Base-by-base conservation (phyloP, 83 land plant genomes). In the Isoetes engelmannii region DNA sequence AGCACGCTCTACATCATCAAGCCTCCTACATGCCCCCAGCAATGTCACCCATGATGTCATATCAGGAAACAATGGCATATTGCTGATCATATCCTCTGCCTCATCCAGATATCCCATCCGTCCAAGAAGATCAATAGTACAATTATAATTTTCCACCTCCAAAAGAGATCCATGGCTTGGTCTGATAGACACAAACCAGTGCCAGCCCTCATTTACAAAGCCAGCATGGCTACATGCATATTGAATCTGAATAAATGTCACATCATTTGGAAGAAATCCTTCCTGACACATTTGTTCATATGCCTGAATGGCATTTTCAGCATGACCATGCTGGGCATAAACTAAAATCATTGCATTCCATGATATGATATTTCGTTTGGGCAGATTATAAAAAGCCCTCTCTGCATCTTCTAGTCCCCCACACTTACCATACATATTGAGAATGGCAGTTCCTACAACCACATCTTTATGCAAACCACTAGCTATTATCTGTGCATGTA, bases 251-350 rank as follows among this genome's bases (percentile, higher is more conserved):
- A 65, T 6, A 47, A 65, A 47, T 9, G 68, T 65, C 13, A 65
- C 68, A 6, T 47, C 15, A 4, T 65, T 46, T 45, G 68, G 68
- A 0, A 65, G 19, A 19, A 65, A 19, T 19, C 68, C 51, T 65
- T 65, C 68, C 1, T 9, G 51, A 5, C 12, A 17, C 68, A 65
- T 65, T 47, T 65, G 68, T 46, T 46, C 19, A 46, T 47, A 65
- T 5, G 5, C 10, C 6, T 65, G 68, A 4, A 45, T 49, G 17
- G 68, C 68, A 9, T 65, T 53, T 4, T 17, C 41, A 21, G 7
- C 45, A 7, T 8, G n/a, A 44, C 28, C 28, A 63, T 63, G 65
- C 7, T 63, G 65, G 42, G 28, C 65, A 21, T 43, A 47, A 4
- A 47, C 17, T 1, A 47, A 17, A 47, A 63, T 63, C 41, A 63